Base-by-base conservation (phyloP, 129 eudicot genomes). In the Kitagawia praeruptora region DNA sequence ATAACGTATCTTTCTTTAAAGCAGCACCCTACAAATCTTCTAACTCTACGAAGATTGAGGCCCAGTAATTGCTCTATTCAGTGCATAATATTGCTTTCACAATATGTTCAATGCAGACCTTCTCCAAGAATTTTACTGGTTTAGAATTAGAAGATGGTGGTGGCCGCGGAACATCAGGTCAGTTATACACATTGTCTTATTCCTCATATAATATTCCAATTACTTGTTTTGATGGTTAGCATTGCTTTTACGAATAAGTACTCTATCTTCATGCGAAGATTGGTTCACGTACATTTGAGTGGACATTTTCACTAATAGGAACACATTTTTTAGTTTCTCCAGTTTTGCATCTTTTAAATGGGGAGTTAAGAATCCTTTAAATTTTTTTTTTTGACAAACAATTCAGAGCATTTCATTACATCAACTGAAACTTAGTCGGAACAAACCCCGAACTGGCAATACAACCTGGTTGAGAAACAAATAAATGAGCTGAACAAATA, bases 141-240 rank as follows among this genome's bases (percentile, higher is more conserved):
- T 74, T 94, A 78, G 98, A 94, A 87, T 85, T 94, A 74, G 98
- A 94, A 89, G 97, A 94, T 84, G 98, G 98, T 67, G 98, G 98
- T 63, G 98, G 98, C 46, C 96, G 97, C 70, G 98, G 98, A 84
- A 94, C 98, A 80, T 92, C 98, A 86, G 98, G 97, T 92, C 76
- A 37, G 74, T 79, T 61, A 12, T 79, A 48, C 44, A 53, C 28
- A 12, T 47, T 51, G 23, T 45, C 34, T 39, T 48, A 70, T 54
- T 64, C 37, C 70, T 13, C 15, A 18, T 48, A 3, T 19, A 75
- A 23, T 16, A 14, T 75, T 61, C 12, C 38, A 19, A 27, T 49
- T 81, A 37, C 11, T 77, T 89, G 87, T 83, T 90, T 87, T 73
- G 89, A 93, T 70, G 97, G 73, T 90, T 92, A 87, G 89, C 94